Conservation (phyloP, 768 basidiomycete genomes). For the Russula sp. region DNA sequence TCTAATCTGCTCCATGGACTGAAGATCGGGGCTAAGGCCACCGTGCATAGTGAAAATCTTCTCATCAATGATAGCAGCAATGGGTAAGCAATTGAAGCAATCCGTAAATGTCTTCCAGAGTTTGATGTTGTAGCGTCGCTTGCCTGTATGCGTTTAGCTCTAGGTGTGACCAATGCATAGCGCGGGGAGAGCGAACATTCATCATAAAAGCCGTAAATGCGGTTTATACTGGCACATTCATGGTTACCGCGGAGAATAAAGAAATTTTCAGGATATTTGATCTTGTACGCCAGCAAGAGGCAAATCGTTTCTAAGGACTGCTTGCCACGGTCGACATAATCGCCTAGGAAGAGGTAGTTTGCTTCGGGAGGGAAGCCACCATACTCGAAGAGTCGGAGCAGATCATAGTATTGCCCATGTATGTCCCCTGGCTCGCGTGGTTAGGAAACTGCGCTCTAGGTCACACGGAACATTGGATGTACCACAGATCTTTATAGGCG, state of each 20-base stretch:
- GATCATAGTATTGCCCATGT: slow-evolving; percentile 99
- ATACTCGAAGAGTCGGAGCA: slow-evolving; percentile 96
- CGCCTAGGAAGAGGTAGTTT: slow-evolving; percentile 99
- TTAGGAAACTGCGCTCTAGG: background rate
- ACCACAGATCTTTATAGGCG: slow-evolving; percentile 99
- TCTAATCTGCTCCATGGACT: slow-evolving; percentile 99
- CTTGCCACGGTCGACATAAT: slow-evolving; percentile 99
- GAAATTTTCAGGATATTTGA: slow-evolving; percentile 99
- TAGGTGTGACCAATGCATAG: slow-evolving; percentile 4
- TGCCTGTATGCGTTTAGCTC: slow-evolving; percentile 52
- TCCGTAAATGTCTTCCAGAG: slow-evolving; percentile 99
- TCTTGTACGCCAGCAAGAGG: slow-evolving; percentile 98
- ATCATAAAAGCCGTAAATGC: slow-evolving; percentile 99
- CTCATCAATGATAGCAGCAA: slow-evolving; percentile 99
- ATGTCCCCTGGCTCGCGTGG: slow-evolving; percentile 70
- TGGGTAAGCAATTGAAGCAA: slow-evolving; percentile 99
- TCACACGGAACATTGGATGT: slow-evolving; percentile 31
- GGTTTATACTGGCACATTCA: slow-evolving; percentile 98
- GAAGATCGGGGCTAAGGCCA: slow-evolving; percentile 92
- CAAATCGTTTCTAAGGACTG: slow-evolving; percentile 99
- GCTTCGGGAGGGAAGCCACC: slow-evolving; percentile 99
- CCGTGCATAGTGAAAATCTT: slow-evolving; percentile 99
- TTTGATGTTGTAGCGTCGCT: slow-evolving; percentile 99
- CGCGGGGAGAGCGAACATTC: slow-evolving; percentile 65
- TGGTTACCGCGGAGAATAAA: slow-evolving; percentile 99